These are phyloP conservation scores for Colletotrichum melonis DNA, from an alignment of 2,329 filamentous ascomycete species.

Conservation along the genomic window DNA sequence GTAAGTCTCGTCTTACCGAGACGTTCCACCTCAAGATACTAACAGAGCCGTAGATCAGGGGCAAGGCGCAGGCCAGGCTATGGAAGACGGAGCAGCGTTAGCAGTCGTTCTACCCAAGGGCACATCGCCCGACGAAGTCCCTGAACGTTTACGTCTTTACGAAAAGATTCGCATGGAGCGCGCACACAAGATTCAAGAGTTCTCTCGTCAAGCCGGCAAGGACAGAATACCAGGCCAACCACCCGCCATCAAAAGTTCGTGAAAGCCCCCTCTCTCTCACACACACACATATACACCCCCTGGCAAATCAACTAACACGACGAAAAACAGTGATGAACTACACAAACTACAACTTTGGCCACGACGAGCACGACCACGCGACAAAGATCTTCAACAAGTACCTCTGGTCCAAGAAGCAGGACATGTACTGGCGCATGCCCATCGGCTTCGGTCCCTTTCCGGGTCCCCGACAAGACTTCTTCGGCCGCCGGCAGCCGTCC, in stretches of 20 bases:
- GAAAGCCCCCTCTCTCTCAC: too few relatives aligned
- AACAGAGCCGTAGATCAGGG: slow-evolving; percentile 54
- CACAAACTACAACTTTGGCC: slow-evolving; percentile 64
- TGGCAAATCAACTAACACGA: background rate
- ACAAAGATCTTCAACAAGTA: slow-evolving; percentile 61
- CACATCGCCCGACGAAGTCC: slow-evolving; percentile 56
- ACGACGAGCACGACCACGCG: slow-evolving; percentile 69
- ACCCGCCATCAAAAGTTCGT: slow-evolving; percentile 17
- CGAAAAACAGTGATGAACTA: slow-evolving; percentile 49
- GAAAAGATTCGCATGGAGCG: slow-evolving; percentile 68
- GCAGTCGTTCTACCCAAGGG: slow-evolving; percentile 64
- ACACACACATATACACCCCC: too few relatives aligned
- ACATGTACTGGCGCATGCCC: slow-evolving; percentile 57
- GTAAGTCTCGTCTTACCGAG: slow-evolving; percentile 45
- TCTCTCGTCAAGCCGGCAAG: slow-evolving; percentile 62
- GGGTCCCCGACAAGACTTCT: slow-evolving; percentile 42
- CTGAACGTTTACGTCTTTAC: slow-evolving; percentile 68
- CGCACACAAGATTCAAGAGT: slow-evolving; percentile 67
- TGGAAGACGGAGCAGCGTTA: slow-evolving; percentile 74
- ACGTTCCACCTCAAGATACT: background rate
- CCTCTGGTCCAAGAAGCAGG: slow-evolving; percentile 52
- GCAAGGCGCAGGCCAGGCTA: slow-evolving; percentile 71
- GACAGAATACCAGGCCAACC: slow-evolving; percentile 45
- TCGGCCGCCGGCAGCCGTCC: slow-evolving; percentile 23
- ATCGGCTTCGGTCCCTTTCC: slow-evolving; percentile 59